Evolutionary conservation across 257 asterid species (phyloP), one percentile per base, ranked within the genome.

Genomic region (Nicotiana noctiflora): DNA sequence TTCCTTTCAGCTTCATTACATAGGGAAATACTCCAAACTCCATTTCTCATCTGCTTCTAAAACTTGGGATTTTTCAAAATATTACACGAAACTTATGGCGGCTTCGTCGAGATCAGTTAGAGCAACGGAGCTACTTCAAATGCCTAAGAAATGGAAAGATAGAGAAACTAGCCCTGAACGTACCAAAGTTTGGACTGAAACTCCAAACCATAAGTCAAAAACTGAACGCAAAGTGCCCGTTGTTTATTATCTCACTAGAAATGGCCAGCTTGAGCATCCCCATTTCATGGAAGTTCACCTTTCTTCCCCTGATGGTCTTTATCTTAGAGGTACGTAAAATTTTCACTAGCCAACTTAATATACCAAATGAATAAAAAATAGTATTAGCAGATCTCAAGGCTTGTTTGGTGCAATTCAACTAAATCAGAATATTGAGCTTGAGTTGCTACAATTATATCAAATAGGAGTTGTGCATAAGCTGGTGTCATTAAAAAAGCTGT

Each of bases 281-380:
- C 98, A 94, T 91, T 94, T 94, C 90, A 93, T 93, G 91, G 98
- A 94, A 88, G 97, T 94, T 25, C 86, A 92, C 31, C 88, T 93
- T 61, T 92, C 97, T 68, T 90, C 95, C 25, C 84, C 94, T 0
- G 84, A 84, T 0, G 94, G 93, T 37, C 96, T 94, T 79, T 89
- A 83, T 82, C 95, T 94, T 37, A 82, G 84, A 84, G 98, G 98
- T 92, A 78, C 6, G 8, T 14, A 23, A 1, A 34, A 13, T 52
- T 70, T 56, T 72, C 31, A 55, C 23, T 40, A 40, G 3, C 46
- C 46, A 40, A 40, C 49, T 40, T 40, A 40, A 8, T 40, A 40
- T 40, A 40, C 3, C 19, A 13, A 53, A 53, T 37, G 31, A 61
- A 61, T 4, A 61, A 12, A 61, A 23, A 4, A 10, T 23, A 61